Base-by-base conservation (phyloP, 768 basidiomycete genomes). In the Termitomyces sp. region DNA sequence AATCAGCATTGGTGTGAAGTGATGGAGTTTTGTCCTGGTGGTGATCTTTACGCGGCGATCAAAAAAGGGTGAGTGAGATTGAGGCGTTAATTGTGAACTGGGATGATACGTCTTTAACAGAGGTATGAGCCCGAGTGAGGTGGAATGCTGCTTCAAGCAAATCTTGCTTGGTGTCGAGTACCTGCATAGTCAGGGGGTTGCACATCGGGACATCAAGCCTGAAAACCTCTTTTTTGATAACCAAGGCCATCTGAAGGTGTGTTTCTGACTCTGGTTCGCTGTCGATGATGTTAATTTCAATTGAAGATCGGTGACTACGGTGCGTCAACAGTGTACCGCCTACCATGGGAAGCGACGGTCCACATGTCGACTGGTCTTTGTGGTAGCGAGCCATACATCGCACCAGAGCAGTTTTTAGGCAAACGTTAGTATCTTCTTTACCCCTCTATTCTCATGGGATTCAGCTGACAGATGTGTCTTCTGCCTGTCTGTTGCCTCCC, bases 1-100 rank as follows among this genome's bases (percentile, higher is more conserved):
- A 85, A 79, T 64, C 88, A 93, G 64, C 88, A 94, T 70, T 99
- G 96, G 96, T 99, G 96, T 71, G 97, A 98, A 73, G 96, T 99
- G 50, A 98, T 99, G 96, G 97, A 98, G 74, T 99, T 94, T 72
- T 99, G 96, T 71, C 95, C 95, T 4, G 97, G 97, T 48, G 96
- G 96, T 2, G 96, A 99, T 77, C 81, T 99, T 40, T 99, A 99
- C 72, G 96, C 96, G 32, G 96, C 95, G 42, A 99, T 99, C 78
- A 98, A 98, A 86, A 95, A 93, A 74, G 96, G 96, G 79, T 79
- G 72, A 68, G 79, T 72, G 8, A 9, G 31, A 12, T 40, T 20
- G 11, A 25, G n/a, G 42, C 43, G 15, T 52, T 55, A 64, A 66
- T 61, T 47, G 61, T 59, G 55, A 61, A 54, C 3, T 43, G 15